Evolutionary conservation across 345 rosid species (phyloP).

Genomic region (Citrus glauca): DNA sequence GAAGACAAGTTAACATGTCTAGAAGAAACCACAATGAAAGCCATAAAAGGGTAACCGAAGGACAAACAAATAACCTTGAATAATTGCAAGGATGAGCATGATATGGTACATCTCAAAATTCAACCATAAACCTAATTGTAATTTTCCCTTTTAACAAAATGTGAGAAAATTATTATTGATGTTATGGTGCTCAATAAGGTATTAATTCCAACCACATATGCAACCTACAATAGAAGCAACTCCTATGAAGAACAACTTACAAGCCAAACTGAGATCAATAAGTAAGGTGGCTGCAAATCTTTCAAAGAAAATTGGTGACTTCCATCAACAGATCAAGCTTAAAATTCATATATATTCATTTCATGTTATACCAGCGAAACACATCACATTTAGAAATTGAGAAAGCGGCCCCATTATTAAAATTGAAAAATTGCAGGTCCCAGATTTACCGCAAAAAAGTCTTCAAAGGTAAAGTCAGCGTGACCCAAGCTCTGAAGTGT

Average conservation of each 20-base stretch:
- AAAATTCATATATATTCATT: not conserved
- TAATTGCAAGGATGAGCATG: not conserved
- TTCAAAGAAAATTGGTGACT: not conserved
- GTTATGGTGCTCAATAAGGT: not conserved
- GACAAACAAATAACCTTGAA: not conserved
- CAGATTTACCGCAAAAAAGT: slow-evolving; percentile 77
- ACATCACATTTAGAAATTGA: not conserved
- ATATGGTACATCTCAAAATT: not conserved
- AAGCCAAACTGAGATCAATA: not conserved
- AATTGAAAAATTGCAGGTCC: not conserved
- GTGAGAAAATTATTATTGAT: not conserved
- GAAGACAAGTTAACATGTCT: slow-evolving; percentile 5
- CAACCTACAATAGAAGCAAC: not conserved
- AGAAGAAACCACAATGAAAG: not conserved
- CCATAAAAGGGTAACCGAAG: not conserved
- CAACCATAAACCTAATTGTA: not conserved
- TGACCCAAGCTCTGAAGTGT: slow-evolving; percentile 90
- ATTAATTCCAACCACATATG: not conserved
- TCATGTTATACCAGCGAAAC: not conserved
- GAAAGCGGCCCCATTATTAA: not conserved
- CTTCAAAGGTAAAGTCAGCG: slow-evolving; percentile 93
- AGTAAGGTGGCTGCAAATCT: not conserved
- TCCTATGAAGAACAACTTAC: not conserved
- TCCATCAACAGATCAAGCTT: not conserved
- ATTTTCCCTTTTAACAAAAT: not conserved